Evolutionary conservation across 306 rosid genomes (phyloP).

Genomic region (Malus domestica): ASM211411v1 NC_041804.1:593001-593500

Average conservation of each 20-base stretch:
- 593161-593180: neutral
- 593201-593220: neutral
- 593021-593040: neutral
- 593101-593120: neutral
- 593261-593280: neutral
- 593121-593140: slow-evolving; percentile 14
- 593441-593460: neutral
- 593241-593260: neutral
- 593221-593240: neutral
- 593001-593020: neutral
- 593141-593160: neutral
- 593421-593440: neutral
- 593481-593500: neutral
- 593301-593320: neutral
- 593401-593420: neutral
- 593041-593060: neutral
- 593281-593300: neutral
- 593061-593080: neutral
- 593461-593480: neutral
- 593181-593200: neutral
- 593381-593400: neutral
- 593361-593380: neutral
- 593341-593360: neutral
- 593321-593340: neutral
- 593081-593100: slow-evolving; percentile 17